These are phyloP conservation scores for Rhodomyrtus tomentosa DNA, from an alignment of 345 rosid species.

Conservation along the genomic window DNA sequence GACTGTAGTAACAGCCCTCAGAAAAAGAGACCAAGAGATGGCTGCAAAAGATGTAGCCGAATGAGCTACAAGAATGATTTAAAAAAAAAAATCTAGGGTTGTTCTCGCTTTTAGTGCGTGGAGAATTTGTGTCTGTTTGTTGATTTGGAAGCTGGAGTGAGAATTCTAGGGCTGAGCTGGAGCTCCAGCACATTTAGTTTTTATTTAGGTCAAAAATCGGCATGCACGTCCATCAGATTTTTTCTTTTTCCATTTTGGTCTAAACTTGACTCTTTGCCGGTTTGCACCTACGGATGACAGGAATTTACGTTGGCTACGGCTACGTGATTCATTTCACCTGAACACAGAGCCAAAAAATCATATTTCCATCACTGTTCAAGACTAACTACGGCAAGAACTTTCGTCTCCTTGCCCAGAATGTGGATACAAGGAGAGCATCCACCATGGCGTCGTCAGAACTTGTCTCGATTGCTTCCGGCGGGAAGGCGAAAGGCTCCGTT, in stretches of 20 bases:
- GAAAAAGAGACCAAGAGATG: neutral
- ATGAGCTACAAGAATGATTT: too few species aligned
- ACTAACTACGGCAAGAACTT: neutral
- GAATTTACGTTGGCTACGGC: neutral
- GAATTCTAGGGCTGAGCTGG: neutral
- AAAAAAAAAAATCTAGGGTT: too few species aligned
- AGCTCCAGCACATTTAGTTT: neutral
- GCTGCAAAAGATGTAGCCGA: neutral
- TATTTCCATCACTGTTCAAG: neutral
- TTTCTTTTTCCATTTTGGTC: neutral
- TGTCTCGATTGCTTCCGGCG: neutral
- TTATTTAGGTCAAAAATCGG: neutral
- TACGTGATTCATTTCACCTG: neutral
- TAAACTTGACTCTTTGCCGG: neutral
- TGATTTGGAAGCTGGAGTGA: rapidly evolving
- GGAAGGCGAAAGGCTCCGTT: neutral
- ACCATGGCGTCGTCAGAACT: neutral
- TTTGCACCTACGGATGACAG: neutral
- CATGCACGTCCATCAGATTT: too few species aligned
- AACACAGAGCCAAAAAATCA: neutral
- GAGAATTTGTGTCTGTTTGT: neutral
- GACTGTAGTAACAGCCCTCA: neutral
- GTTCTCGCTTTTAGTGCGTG: too few species aligned
- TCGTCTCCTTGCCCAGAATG: neutral
- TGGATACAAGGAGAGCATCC: neutral